Evolutionary conservation across 768 basidiomycete species (phyloP).

Genomic region (Hygrophoropsis aurantiaca): DNA sequence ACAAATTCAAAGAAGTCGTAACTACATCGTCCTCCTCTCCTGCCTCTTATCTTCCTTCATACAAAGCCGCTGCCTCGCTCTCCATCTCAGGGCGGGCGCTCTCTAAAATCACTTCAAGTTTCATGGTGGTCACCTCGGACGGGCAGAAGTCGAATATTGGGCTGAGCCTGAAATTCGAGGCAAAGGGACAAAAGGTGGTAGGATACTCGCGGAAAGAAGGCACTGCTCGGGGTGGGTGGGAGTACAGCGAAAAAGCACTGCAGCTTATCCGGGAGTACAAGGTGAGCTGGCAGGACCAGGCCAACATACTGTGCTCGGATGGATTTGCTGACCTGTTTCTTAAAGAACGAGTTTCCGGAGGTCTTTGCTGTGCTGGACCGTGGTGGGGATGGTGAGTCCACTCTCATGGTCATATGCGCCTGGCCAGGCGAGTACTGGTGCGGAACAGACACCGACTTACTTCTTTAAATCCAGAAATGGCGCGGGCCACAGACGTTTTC

Average conservation of each 20-base stretch:
- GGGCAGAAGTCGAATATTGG: slow-evolving; percentile 86
- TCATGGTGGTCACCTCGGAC: slow-evolving; percentile 81
- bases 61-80: slow-evolving; percentile 71
- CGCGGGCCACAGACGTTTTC: slow-evolving; percentile 58
- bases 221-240: slow-evolving; percentile 82
- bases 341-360: slow-evolving; percentile 77
- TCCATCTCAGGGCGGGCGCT: slow-evolving; percentile 77
- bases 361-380: slow-evolving; percentile 72
- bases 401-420: too few relatives aligned
- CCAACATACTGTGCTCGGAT: too few relatives aligned
- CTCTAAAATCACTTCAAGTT: slow-evolving; percentile 89
- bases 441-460: background rate
- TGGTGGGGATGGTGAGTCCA: slow-evolving; percentile 67
- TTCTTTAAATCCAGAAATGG: slow-evolving; percentile 58
- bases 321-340: background rate
- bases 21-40: slow-evolving; percentile 42
- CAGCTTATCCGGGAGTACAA: slow-evolving; percentile 83
- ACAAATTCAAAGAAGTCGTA: slow-evolving; percentile 74
- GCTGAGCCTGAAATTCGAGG: slow-evolving; percentile 94
- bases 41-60: slow-evolving; percentile 73
- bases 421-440: too few relatives aligned
- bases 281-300: slow-evolving; percentile 32
- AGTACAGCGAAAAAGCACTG: slow-evolving; percentile 87
- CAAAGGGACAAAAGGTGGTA: slow-evolving; percentile 88
- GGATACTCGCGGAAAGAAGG: slow-evolving; percentile 88